These are phyloP conservation scores for Gypsophila paniculata DNA, from an alignment of 179 eudicot genomes.

Conservation along the genomic window DNA sequence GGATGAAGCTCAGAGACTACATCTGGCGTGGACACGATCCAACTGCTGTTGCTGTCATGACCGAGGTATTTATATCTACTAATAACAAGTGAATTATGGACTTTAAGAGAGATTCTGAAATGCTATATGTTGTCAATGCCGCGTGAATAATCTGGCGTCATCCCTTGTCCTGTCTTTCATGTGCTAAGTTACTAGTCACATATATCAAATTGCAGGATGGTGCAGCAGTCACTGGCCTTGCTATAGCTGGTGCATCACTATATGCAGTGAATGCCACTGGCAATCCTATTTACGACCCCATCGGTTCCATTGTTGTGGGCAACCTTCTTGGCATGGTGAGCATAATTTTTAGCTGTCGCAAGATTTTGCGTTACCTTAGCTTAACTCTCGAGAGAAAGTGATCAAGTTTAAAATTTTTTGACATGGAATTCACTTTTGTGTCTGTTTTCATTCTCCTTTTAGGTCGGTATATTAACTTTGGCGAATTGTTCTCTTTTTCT, in stretches of 20 bases:
- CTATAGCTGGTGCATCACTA: constrained; percentile 81
- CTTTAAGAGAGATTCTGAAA: background rate
- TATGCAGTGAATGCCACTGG: constrained; percentile 87
- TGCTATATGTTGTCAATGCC: background rate
- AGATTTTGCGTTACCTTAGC: background rate
- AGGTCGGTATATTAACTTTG: background rate
- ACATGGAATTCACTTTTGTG: background rate
- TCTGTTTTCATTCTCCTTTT: background rate
- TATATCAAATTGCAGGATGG: constrained; percentile 60
- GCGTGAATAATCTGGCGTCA: too few species aligned
- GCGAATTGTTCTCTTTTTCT: too few species aligned
- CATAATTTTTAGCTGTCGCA: background rate
- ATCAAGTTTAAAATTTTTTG: constrained; percentile 9
- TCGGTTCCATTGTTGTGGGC: constrained; percentile 92
- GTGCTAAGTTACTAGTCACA: background rate
- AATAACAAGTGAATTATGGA: constrained; percentile 1
- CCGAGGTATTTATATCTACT: constrained; percentile 54
- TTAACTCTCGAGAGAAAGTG: background rate
- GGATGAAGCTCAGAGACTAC: constrained; percentile 87
- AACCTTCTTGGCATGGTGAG: constrained; percentile 92
- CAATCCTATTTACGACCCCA: constrained; percentile 86
- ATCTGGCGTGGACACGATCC: constrained; percentile 99
- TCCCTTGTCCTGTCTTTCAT: background rate
- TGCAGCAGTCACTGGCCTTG: constrained; percentile 93
- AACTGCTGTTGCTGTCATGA: constrained; percentile 98